These are phyloP conservation scores for Pleurostoma richardsiae DNA, from an alignment of 2,329 filamentous ascomycete species.

Conservation along the genomic window DNA sequence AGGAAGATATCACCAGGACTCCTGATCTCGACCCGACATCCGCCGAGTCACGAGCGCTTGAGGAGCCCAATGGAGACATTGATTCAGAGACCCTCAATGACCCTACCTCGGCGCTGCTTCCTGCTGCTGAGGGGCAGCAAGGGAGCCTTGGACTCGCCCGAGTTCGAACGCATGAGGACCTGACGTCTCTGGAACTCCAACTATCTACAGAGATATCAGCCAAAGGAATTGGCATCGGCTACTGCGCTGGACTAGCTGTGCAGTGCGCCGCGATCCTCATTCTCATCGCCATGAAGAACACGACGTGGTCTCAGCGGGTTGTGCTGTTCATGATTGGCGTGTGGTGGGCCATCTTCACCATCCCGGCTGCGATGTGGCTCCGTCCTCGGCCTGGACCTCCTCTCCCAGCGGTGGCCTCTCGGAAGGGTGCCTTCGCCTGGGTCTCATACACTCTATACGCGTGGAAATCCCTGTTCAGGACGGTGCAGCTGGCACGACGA, in stretches of 20 bases:
- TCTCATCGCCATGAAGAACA: constrained; percentile 66
- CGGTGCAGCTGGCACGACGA: constrained; percentile 67
- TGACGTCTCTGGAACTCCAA: constrained; percentile 63
- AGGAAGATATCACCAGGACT: constrained; percentile 12
- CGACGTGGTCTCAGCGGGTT: constrained; percentile 79
- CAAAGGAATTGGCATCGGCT: constrained; percentile 89
- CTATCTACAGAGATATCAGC: constrained; percentile 89
- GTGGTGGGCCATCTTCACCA: constrained; percentile 92
- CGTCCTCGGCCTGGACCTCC: constrained; percentile 85
- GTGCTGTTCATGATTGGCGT: constrained; percentile 81
- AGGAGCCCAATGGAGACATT: constrained; percentile 24
- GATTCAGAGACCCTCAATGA: constrained; percentile 24
- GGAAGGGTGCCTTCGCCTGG: constrained; percentile 43
- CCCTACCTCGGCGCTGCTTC: constrained; percentile 43
- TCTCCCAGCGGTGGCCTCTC: constrained; percentile 39
- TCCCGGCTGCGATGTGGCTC: constrained; percentile 84
- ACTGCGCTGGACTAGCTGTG: constrained; percentile 78
- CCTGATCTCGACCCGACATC: constrained; percentile 18
- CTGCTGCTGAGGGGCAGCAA: constrained; percentile 21
- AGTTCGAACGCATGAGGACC: constrained; percentile 37
- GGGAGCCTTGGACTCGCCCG: constrained; percentile 26
- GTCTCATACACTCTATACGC: constrained; percentile 72
- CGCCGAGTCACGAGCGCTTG: constrained; percentile 12
- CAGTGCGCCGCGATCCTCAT: constrained; percentile 78
- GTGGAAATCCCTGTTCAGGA: constrained; percentile 82